Base-by-base conservation (phyloP, 1,284 basidiomycete species). In the Puccinia triticina region DNA sequence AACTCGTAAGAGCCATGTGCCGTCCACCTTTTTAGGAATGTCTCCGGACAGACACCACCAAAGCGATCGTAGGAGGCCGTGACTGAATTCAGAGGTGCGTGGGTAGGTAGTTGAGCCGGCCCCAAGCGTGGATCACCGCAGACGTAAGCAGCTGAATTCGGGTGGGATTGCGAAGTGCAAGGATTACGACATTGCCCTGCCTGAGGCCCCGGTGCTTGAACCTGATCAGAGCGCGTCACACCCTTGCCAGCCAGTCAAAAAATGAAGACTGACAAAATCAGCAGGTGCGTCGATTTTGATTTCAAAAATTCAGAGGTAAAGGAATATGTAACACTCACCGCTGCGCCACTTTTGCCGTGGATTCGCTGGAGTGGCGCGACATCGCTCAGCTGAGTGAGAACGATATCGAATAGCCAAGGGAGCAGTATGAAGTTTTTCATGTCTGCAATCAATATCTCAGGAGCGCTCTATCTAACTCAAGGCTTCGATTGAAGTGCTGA, bases 51-150 rank as follows among this genome's bases (percentile, higher is more conserved):
- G 18, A 32, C 14, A 34, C 59, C 59, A 1, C 29, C 59, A 29
- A 32, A 61, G 11, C 59, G 59, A 34, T 61, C 59, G 59, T 61
- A 61, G 29, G 59, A 61, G 26, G 59, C 26, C 10, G 59, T 61
- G 29, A 61, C 29, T 61, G 59, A 29, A 61, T 32, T 61, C 29
- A 61, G 29, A 34, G 59, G 59, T 29, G 12, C 14, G 32, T 61
- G 32, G 11, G 29, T 29, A 18, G 59, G 59, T 34, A 61, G 59
- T 34, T 61, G 59, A 32, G 34, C 59, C 26, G 59, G 59, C 59
- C 59, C 59, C 59, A 61, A 61, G 59, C 59, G 59, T 32, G 59
- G 59, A 32, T 61, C 59, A 61, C 59, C 59, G 59, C 59, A 61
- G 59, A 61, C 59, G 59, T 61, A 61, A 29, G 26, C 2, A 5